phyloP scores from a whole-genome alignment of 805 yeast species.

The Teunomyces barrocoloradensis region DNA sequence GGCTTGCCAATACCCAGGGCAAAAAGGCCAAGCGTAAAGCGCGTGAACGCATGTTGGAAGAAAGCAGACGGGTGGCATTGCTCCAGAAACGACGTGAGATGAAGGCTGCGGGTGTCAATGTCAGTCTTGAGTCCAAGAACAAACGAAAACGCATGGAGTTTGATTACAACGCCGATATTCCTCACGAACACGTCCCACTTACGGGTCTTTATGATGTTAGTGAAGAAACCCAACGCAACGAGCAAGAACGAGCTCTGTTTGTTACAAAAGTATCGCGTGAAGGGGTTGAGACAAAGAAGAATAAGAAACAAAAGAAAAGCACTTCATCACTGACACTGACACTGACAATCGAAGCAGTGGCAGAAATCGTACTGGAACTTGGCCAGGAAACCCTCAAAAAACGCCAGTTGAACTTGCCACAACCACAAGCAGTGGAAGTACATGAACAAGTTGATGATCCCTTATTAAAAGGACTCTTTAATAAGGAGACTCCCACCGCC shows the following conservation, averaged over 20 bases:
- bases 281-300: slow-evolving; percentile 44
- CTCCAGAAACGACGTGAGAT: slow-evolving; percentile 78
- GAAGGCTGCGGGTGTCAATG: slow-evolving; percentile 72
- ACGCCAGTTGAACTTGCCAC: slow-evolving; percentile 28
- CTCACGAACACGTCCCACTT: slow-evolving; percentile 69
- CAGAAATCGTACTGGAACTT: slow-evolving; percentile 18
- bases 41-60: slow-evolving; percentile 78
- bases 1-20: slow-evolving; percentile 90
- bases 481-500: slow-evolving; percentile 3
- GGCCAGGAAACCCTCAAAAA: slow-evolving; percentile 22
- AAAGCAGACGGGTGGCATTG: slow-evolving; percentile 70
- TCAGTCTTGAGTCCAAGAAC: slow-evolving; percentile 49
- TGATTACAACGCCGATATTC: slow-evolving; percentile 82
- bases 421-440: slow-evolving; percentile 11
- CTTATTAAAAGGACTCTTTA: neutral
- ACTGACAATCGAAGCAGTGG: slow-evolving; percentile 22
- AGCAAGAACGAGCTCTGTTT: slow-evolving; percentile 37
- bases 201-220: slow-evolving; percentile 66
- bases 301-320: slow-evolving; percentile 26
- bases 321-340: neutral
- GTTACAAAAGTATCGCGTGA: slow-evolving; percentile 39
- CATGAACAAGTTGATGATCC: neutral
- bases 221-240: slow-evolving; percentile 52
- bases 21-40: slow-evolving; percentile 90
- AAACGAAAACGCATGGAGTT: slow-evolving; percentile 57